Evolutionary conservation across 2,329 filamentous ascomycete species (phyloP).

Genomic region (Amylocarpus encephaloides): DNA sequence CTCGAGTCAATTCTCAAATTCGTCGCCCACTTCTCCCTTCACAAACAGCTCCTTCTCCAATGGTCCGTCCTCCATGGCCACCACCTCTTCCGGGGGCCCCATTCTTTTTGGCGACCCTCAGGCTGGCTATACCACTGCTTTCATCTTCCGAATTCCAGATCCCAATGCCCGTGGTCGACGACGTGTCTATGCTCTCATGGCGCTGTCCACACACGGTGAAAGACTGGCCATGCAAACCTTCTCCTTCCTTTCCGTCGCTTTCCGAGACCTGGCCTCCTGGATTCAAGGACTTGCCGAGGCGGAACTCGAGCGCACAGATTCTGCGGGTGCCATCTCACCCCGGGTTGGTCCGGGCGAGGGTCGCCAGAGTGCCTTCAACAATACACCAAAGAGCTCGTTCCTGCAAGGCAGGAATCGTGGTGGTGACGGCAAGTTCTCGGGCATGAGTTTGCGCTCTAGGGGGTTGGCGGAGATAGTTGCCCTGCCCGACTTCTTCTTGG

Average conservation of each 20-base stretch:
- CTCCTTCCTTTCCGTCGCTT: conserved; percentile 53
- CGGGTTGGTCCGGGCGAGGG: conserved; percentile 2
- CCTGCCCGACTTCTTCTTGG: conserved; percentile 61
- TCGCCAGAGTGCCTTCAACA: conserved; percentile 10
- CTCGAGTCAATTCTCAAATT: conserved; percentile 34
- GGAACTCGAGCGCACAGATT: conserved; percentile 46
- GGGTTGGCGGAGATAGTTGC: conserved; percentile 61
- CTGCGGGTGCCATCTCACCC: conserved; percentile 4
- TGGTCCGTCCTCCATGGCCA: conserved; percentile 33
- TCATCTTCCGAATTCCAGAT: conserved; percentile 64
- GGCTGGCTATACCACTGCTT: conserved; percentile 62
- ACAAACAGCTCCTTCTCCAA: conserved; percentile 35
- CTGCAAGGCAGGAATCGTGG: conserved; percentile 25
- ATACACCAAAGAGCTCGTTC: conserved; percentile 23
- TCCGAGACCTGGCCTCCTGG: conserved; percentile 58
- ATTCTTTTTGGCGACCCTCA: conserved; percentile 63
- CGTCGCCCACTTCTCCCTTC: conserved; percentile 36
- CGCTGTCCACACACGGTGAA: conserved; percentile 59
- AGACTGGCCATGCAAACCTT: conserved; percentile 61
- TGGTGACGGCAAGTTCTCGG: conserved; percentile 29
- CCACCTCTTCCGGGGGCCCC: conserved; percentile 54
- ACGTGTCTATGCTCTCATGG: conserved; percentile 62
- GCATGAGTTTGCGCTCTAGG: conserved; percentile 51
- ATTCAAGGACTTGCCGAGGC: conserved; percentile 59
- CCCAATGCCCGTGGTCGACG: conserved; percentile 61